Base-by-base conservation (phyloP, 2,329 filamentous ascomycete genomes). In the Colletotrichum sp. region DNA sequence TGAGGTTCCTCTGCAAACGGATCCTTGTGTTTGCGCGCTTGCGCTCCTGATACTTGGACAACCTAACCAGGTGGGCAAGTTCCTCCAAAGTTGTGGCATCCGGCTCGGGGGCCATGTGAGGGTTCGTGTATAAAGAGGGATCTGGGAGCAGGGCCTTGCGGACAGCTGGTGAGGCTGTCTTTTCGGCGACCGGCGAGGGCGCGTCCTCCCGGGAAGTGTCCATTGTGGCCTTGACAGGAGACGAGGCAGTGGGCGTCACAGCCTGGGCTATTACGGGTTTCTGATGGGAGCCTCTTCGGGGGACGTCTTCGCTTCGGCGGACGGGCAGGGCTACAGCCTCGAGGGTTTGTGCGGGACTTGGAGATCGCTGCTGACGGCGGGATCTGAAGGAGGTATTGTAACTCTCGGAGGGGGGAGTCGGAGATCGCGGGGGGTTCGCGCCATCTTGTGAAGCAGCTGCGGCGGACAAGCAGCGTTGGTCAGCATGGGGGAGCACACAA, bases 21-120 rank as follows among this genome's bases (percentile, higher is more conserved):
- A 93, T 87, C 77, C 94, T 90, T 59, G 92, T 93, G 80, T 93
- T 92, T 76, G 90, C 88, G 84, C 93, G 91, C 87, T 94, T 94
- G 87, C 93, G 93, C 87, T 95, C 93, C 84, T 96, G 94, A 82
- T 95, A 95, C 79, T 92, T 93, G 81, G 93, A 93, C 75, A 95
- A 86, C 75, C 93, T 91, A 76, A 95, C 93, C 78, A 96, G 84
- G 82, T 95, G 93, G 66, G 93, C 93, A 77, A 96, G 90, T 83
- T 96, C 93, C 79, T 94, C 91, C 75, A 96, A 86, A 16, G 92
- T 93, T 59, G 93, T 94, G 72, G 90, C 90, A 59, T 93, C 90
- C 66, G 87, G 87, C 75, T 93, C 90, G 47, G 89, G 87, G 63
- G 89, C 87, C 69, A 93, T 82, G 76, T 89, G 87, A 16, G 89